phyloP scores from a whole-genome alignment of 2,329 filamentous ascomycete species.

The Aspergillus luchuensis region DNA sequence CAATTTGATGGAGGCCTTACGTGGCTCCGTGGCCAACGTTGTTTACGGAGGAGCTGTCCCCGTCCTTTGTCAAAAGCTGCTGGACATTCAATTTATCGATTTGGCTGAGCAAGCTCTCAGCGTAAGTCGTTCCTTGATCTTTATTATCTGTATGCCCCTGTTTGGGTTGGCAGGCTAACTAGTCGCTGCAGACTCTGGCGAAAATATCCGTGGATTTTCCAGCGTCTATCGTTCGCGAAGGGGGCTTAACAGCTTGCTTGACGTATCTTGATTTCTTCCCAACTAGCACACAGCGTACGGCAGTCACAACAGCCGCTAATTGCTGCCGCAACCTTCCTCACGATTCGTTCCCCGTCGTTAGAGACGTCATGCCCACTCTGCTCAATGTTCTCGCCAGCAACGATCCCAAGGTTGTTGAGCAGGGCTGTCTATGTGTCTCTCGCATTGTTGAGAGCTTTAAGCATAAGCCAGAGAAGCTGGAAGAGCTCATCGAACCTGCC shows the following conservation, averaged over 20 bases:
- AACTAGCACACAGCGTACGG: slow-evolving; percentile 93
- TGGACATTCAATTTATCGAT: slow-evolving; percentile 97
- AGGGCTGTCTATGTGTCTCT: slow-evolving; percentile 92
- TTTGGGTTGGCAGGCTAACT: slow-evolving; percentile 6
- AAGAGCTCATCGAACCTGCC: slow-evolving; percentile 87
- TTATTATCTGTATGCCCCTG: neutral
- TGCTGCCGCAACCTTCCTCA: slow-evolving; percentile 96
- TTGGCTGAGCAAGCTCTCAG: slow-evolving; percentile 95
- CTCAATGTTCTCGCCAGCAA: slow-evolving; percentile 87
- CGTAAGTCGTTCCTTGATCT: slow-evolving; percentile 45
- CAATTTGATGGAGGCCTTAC: slow-evolving; percentile 95
- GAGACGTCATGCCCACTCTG: slow-evolving; percentile 94
- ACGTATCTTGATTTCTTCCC: slow-evolving; percentile 97
- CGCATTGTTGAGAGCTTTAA: slow-evolving; percentile 97
- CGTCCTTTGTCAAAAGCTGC: slow-evolving; percentile 87
- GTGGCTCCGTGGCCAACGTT: slow-evolving; percentile 88
- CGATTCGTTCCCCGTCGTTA: slow-evolving; percentile 87
- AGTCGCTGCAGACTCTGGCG: slow-evolving; percentile 69
- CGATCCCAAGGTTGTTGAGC: slow-evolving; percentile 95
- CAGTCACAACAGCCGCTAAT: slow-evolving; percentile 95
- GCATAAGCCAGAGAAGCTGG: slow-evolving; percentile 80
- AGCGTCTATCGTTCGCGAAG: slow-evolving; percentile 90
- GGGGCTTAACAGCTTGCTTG: slow-evolving; percentile 90
- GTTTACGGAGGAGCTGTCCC: slow-evolving; percentile 97
- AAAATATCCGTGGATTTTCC: slow-evolving; percentile 98